Evolutionary conservation across 148 eudicot genomes (phyloP), one percentile per base, ranked within the genome.

Genomic region (Salicornia ramosissima): DNA sequence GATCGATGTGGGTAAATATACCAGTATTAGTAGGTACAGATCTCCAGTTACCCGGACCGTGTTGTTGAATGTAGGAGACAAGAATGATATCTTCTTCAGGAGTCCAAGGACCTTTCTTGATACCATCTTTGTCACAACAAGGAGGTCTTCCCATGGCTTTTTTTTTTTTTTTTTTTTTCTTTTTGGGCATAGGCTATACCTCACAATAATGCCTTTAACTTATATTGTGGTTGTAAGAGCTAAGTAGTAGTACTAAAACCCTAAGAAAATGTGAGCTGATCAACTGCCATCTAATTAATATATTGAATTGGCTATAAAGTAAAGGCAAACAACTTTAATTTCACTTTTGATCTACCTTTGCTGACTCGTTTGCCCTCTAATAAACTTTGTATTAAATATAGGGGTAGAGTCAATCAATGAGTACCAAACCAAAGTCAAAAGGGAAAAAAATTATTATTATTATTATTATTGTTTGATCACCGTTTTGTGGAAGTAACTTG

Each of bases 61-160:
- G 86, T 73, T 87, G 83, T 81, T 87, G 91, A 67, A 87, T 79
- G 54, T 87, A 87, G 22, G 91, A 82, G 47, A 87, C 88, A 24
- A 87, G 77, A 26, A 87, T 83, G 70, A 87, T 87, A 50, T 87
- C 91, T 81, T 87, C 91, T 71, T 87, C 91, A 58, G 91, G 91
- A 39, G 91, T 87, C 91, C 91, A 87, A 31, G 91, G 91, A 64
- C 91, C 91, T 81, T 87, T 87, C 83, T 87, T 87, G 79, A 87
- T 83, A 29, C 88, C 88, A 61, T 80, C 85, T 79, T 84, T 87
- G 22, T 87, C 91, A 71, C 91, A 87, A 47, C 91, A 87, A 31
- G 88, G 91, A 47, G 91, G 88, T 49, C 88, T 83, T 64, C 90
- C 90, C 91, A 87, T 87, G 52, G 36, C 57, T 21, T 10, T 24